These are phyloP conservation scores for Pseudoscleropodium purum DNA, from an alignment of 225 moss, liverwort and hornwort genomes.

Conservation along the genomic window DNA sequence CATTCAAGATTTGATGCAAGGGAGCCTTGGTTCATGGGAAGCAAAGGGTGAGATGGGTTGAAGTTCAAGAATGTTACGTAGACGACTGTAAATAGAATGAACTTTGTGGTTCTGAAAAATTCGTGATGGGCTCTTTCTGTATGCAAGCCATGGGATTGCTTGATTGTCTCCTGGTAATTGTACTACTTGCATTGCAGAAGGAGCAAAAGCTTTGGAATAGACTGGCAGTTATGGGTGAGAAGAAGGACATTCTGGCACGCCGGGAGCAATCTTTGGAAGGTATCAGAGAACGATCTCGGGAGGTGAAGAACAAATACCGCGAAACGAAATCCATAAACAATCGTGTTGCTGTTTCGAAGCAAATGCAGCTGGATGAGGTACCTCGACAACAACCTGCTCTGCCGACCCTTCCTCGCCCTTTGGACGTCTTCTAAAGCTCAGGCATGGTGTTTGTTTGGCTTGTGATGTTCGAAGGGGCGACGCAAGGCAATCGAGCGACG, in stretches of 20 bases:
- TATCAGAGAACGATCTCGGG: slow-evolving; percentile 31
- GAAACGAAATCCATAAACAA: slow-evolving; percentile 30
- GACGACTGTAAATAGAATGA: neutral
- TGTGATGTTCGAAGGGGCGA: slow-evolving; percentile 13
- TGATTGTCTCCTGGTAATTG: neutral
- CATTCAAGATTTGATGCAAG: neutral
- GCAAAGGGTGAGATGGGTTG: neutral
- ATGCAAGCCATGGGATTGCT: neutral
- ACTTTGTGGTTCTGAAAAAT: neutral
- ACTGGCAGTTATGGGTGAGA: slow-evolving; percentile 54
- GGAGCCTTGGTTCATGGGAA: neutral
- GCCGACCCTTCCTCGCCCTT: neutral
- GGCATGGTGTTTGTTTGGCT: slow-evolving; percentile 7
- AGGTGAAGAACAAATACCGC: slow-evolving; percentile 14
- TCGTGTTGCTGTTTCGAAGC: slow-evolving; percentile 47
- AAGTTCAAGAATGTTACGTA: neutral
- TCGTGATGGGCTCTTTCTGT: neutral
- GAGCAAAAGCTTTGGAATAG: slow-evolving; percentile 57
- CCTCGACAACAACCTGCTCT: neutral
- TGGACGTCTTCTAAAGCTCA: neutral
- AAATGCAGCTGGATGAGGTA: slow-evolving; percentile 52
- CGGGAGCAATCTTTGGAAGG: slow-evolving; percentile 48
- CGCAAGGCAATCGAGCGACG: slow-evolving; percentile 38
- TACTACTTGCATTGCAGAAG: slow-evolving; percentile 3
- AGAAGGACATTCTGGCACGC: slow-evolving; percentile 34